phyloP scores from a whole-genome alignment of 495 filamentous ascomycete genomes.

The Tuber indicum region DNA sequence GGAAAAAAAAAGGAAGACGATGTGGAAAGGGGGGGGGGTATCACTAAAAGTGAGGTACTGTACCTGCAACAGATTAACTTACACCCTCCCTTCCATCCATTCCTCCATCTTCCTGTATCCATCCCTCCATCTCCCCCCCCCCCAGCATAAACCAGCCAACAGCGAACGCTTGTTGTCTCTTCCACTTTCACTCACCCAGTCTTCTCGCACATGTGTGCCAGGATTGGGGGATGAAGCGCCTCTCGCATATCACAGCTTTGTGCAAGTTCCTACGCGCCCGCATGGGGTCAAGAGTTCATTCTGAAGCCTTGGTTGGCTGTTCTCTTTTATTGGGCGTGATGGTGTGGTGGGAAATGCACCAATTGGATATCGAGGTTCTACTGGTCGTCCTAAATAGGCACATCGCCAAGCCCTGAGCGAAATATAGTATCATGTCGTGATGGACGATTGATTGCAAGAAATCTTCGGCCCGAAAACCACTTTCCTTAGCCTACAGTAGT shows the following conservation, averaged over 20 bases:
- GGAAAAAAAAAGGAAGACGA: not conserved
- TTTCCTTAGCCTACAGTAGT: not conserved
- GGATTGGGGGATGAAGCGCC: constrained; percentile 2
- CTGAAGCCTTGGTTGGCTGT: not conserved
- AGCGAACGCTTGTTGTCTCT: not conserved
- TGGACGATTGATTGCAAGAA: not conserved
- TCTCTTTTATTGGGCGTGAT: not conserved
- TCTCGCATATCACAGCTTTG: not conserved
- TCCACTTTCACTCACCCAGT: not conserved
- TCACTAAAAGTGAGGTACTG: not conserved
- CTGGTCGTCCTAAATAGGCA: not conserved
- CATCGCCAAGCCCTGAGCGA: constrained; percentile 1
- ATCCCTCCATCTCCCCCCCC: constrained; percentile 7
- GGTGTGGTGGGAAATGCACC: constrained; percentile 1
- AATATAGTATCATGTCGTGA: not conserved
- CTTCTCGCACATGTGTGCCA: not conserved
- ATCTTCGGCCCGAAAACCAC: not conserved
- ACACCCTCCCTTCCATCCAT: too few species aligned
- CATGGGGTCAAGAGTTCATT: not conserved
- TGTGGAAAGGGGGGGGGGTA: not conserved
- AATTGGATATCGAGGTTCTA: not conserved
- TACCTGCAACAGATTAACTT: not conserved
- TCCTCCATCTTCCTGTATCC: not conserved
- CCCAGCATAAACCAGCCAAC: not conserved
- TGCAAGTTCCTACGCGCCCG: not conserved